Conservation (phyloP, 495 filamentous ascomycete genomes). For the Penicillium paradoxum region DNA sequence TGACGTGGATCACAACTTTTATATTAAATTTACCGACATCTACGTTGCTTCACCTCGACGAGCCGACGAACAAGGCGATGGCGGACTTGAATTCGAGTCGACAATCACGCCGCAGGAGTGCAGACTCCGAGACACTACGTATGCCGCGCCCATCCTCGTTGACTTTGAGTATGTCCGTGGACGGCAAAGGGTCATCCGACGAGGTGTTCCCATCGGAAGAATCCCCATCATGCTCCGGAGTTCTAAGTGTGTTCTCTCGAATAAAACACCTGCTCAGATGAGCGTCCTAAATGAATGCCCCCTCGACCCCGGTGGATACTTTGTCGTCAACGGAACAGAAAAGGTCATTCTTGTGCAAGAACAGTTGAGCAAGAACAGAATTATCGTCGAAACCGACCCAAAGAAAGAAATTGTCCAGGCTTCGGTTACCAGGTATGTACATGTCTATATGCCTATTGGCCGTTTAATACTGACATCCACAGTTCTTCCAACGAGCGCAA, state of each 20-base stretch:
- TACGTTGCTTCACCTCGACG: conserved; percentile 74
- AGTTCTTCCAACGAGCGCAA: conserved; percentile 96
- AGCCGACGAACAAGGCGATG: conserved; percentile 56
- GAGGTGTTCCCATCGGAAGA: conserved; percentile 73
- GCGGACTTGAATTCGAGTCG: conserved; percentile 51
- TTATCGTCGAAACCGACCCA: conserved; percentile 88
- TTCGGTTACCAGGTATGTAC: conserved; percentile 71
- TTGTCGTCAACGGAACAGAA: conserved; percentile 94
- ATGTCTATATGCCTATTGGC: not conserved
- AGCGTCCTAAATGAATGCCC: conserved; percentile 86
- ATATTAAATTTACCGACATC: conserved; percentile 84
- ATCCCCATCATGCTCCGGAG: conserved; percentile 97
- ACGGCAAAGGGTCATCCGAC: conserved; percentile 60
- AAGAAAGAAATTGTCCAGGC: conserved; percentile 92
- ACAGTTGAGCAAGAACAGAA: conserved; percentile 96
- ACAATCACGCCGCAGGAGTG: conserved; percentile 86
- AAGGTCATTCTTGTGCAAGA: conserved; percentile 99
- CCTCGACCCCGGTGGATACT: conserved; percentile 94
- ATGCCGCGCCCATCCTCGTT: conserved; percentile 86
- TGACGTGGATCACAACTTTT: conserved; percentile 84
- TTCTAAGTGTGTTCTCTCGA: conserved; percentile 78
- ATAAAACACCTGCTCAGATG: conserved; percentile 79
- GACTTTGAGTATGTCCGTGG: conserved; percentile 83
- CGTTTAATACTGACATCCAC: not conserved
- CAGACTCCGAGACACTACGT: conserved; percentile 89